These are phyloP conservation scores for Ceratocystis huliohia DNA, from an alignment of 2,329 filamentous ascomycete species.

Conservation along the genomic window DNA sequence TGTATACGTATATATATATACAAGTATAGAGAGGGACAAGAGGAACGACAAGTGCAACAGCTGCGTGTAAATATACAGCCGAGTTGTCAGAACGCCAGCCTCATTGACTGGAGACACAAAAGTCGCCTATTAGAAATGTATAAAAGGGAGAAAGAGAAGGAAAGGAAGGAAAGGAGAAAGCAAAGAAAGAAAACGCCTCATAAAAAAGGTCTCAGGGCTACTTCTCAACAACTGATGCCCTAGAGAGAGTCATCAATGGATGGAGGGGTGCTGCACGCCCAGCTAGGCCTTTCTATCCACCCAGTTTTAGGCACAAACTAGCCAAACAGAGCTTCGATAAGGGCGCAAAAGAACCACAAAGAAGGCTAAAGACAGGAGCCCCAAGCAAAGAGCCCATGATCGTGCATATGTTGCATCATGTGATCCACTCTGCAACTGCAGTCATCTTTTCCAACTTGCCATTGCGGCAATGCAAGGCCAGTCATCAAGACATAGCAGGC, in stretches of 20 bases:
- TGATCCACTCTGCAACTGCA: constrained; percentile 4
- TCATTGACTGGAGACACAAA: neutral
- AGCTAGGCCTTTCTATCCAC: constrained; percentile 5
- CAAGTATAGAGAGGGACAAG: too few relatives aligned
- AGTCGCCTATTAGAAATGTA: neutral
- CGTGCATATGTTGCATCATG: neutral
- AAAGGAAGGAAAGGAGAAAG: neutral
- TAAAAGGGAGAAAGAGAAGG: neutral
- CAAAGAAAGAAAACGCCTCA: constrained; percentile 7
- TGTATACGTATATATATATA: neutral
- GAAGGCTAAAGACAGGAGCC: neutral
- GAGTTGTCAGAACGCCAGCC: neutral
- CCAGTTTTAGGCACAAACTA: constrained; percentile 6
- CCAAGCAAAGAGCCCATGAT: neutral
- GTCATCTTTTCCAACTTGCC: too few relatives aligned
- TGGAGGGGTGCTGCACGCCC: neutral
- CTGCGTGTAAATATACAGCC: neutral
- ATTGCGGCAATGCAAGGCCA: neutral
- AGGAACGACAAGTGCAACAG: too few relatives aligned
- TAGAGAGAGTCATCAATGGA: constrained; percentile 5
- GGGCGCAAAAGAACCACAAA: constrained; percentile 4
- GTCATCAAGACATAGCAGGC: too few relatives aligned
- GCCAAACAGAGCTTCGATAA: neutral
- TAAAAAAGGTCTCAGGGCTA: neutral
- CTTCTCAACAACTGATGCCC: neutral